Evolutionary conservation across 1,284 basidiomycete genomes (phyloP).

Genomic region (Jaminaea rosea): DNA sequence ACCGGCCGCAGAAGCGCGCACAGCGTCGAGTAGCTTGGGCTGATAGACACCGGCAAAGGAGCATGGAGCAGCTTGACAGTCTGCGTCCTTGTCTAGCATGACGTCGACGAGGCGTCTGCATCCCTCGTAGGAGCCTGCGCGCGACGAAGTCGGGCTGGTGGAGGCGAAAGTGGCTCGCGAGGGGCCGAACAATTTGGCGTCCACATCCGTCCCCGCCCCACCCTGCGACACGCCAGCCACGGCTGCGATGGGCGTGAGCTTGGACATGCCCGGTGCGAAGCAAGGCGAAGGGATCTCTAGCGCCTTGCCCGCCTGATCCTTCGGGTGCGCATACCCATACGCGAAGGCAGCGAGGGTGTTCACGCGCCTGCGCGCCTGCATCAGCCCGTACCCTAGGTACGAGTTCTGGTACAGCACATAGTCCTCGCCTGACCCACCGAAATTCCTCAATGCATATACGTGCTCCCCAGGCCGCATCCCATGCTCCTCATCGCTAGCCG

Average conservation of each 20-base stretch:
- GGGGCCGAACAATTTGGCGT: conserved; percentile 59
- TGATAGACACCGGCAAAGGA: conserved; percentile 97
- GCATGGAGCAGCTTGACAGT: conserved; percentile 72
- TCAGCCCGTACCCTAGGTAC: conserved; percentile 80
- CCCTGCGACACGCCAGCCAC: no score
- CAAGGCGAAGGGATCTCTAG: conserved; percentile 65
- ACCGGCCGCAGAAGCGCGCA: conserved; percentile 55
- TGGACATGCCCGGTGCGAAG: conserved; percentile 60
- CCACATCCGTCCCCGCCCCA: no score
- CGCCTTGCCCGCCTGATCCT: conserved; percentile 28
- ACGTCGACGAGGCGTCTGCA: conserved; percentile 78
- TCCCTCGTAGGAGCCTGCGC: conserved; percentile 71
- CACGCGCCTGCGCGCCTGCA: conserved; percentile 74
- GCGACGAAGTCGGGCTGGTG: no score
- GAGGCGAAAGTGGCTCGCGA: conserved; percentile 34
- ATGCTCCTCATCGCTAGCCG: conserved; percentile 48
- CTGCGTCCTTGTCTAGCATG: conserved; percentile 90
- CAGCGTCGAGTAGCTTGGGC: conserved; percentile 82
- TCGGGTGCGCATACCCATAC: conserved; percentile 52
- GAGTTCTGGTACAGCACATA: conserved; percentile 46
- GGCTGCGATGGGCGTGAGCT: no score
- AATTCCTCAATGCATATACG: conserved; percentile 66
- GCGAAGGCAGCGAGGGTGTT: conserved; percentile 85
- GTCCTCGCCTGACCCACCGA: conserved; percentile 23
- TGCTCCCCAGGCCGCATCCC: conserved; percentile 77